These are phyloP conservation scores for Amborella trichopoda DNA, from an alignment of 164 flowering plant species.

Conservation along the genomic window DNA sequence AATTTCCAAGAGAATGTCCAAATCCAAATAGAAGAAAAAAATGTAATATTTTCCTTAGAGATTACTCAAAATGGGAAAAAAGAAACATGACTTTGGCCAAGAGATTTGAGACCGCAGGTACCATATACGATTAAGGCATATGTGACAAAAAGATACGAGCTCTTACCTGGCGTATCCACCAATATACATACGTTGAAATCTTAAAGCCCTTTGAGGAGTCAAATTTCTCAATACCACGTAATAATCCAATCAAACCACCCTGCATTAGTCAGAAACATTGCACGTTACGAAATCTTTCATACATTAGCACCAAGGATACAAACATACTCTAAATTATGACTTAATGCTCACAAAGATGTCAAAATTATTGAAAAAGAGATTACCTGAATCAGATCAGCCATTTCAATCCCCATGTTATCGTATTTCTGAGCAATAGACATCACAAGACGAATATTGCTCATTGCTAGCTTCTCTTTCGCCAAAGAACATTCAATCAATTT, in stretches of 20 bases:
- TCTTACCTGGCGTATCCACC: slow-evolving; percentile 98
- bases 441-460: slow-evolving; percentile 96
- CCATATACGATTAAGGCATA: too few species aligned
- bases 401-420: slow-evolving; percentile 83
- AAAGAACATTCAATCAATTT: slow-evolving; percentile 53
- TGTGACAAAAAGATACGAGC: neutral
- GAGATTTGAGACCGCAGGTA: too few species aligned
- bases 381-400: slow-evolving; percentile 98
- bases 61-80: too few species aligned
- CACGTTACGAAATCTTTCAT: neutral
- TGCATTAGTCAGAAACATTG: slow-evolving; percentile 12
- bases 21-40: too few species aligned
- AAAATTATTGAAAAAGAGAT: neutral
- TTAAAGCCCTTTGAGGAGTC: slow-evolving; percentile 93
- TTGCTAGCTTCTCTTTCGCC: slow-evolving; percentile 86
- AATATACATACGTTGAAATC: slow-evolving; percentile 93
- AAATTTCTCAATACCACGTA: slow-evolving; percentile 95
- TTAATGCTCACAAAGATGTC: neutral
- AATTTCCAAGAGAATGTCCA: too few species aligned
- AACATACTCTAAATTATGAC: neutral
- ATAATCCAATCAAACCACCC: slow-evolving; percentile 92
- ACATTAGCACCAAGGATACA: neutral
- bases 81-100: too few species aligned
- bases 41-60: too few species aligned
- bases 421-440: slow-evolving; percentile 89